Conservation (phyloP, 345 rosid species). For the Populus alba region DNA sequence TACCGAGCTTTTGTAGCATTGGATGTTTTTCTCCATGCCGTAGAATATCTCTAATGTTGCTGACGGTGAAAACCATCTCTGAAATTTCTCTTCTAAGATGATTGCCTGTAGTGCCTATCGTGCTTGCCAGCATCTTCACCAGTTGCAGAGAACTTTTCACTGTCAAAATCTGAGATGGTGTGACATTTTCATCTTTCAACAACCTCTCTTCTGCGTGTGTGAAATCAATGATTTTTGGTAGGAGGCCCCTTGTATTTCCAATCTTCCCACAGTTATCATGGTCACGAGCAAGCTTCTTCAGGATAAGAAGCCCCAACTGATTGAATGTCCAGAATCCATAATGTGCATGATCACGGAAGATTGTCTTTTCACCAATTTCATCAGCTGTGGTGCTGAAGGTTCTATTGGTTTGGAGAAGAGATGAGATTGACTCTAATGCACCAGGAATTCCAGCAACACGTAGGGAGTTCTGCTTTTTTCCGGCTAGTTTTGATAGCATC, state of each 20-base stretch:
- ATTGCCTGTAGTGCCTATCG: slow-evolving; percentile 68
- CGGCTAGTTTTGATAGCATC: slow-evolving; percentile 62
- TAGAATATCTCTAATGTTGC: slow-evolving; percentile 74
- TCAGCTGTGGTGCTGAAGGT: slow-evolving; percentile 49
- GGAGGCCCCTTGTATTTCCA: slow-evolving; percentile 82
- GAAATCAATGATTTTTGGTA: slow-evolving; percentile 78
- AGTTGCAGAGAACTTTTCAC: slow-evolving; percentile 73
- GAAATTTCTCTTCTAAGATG: slow-evolving; percentile 78
- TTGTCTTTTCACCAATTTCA: slow-evolving; percentile 60
- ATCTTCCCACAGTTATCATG: slow-evolving; percentile 92
- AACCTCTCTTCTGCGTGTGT: slow-evolving; percentile 53
- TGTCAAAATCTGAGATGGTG: slow-evolving; percentile 55
- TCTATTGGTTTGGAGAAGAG: slow-evolving; percentile 63
- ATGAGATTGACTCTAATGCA: slow-evolving; percentile 89
- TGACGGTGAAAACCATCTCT: slow-evolving; percentile 80
- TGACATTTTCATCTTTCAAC: slow-evolving; percentile 45
- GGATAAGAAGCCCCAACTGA: slow-evolving; percentile 73
- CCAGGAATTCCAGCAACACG: slow-evolving; percentile 84
- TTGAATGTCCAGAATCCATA: slow-evolving; percentile 70
- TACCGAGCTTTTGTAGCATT: slow-evolving; percentile 62
- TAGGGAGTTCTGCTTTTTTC: slow-evolving; percentile 74
- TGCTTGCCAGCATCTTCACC: slow-evolving; percentile 78
- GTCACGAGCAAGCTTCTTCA: slow-evolving; percentile 75
- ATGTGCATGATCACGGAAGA: slow-evolving; percentile 38
- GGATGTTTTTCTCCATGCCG: slow-evolving; percentile 64